Evolutionary conservation across 306 rosid species (phyloP), one percentile per base, ranked within the genome.

Genomic region (Malus asiatica): DNA sequence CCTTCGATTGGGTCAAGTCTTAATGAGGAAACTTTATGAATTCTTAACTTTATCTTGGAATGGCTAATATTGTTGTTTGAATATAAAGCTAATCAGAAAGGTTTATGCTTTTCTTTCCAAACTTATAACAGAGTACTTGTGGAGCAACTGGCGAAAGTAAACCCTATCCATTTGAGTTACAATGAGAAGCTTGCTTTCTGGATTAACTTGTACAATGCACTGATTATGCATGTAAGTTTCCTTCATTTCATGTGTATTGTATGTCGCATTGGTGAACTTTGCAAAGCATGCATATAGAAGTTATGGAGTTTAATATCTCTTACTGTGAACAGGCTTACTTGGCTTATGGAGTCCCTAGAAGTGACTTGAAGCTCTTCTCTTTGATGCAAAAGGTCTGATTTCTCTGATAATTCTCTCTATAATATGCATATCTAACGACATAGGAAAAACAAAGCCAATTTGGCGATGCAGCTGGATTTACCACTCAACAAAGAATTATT

Each of bases 331-430:
- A 88, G 96, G 96, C 96, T 76, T 90, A 88, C 77, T 83, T 90
- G 77, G 96, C 96, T 23, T 90, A 90, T 78, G 96, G 96, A 82
- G 96, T 90, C 79, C 96, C 96, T 44, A 86, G 86, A 82, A 88
- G 89, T 80, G 96, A 90, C 71, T 83, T 90, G 77, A 90, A 90
- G 78, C 83, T 90, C 57, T 90, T 90, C 84, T 90, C 91, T 72
- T 85, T 90, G 77, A 78, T 86, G 96, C 96, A 90, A 83, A 90
- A 90, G 93, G 96, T 88, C 68, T 44, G 83, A 52, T 75, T 71
- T 81, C 57, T 65, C n/a, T 23, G 6, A 19, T 27, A 6, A 6
- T 13, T 12, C 44, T 57, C 59, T 7, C 66, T 23, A 4, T 30
- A 44, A 12, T 63, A 35, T 35, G 27, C 19, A 45, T 61, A 35